A percentile compares a stretch with the other conserved stretches of the same genome.
Conservation (phyloP, 345 rosid species). For the Dipteronia sinensis region DNA sequence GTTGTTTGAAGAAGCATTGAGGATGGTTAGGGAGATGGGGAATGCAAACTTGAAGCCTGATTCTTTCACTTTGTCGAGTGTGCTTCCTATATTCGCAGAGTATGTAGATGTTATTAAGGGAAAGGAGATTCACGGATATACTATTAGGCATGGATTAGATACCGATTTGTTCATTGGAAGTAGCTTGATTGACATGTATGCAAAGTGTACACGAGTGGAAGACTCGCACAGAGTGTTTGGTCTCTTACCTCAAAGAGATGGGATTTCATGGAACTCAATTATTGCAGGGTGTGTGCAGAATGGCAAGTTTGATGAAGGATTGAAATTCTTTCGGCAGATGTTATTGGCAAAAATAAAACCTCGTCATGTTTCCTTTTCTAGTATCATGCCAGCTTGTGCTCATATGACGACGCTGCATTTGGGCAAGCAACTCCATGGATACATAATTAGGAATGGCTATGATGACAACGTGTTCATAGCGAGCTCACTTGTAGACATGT, state of each 20-base stretch:
- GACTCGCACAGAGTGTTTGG: conserved; percentile 54
- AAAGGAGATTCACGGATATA: conserved; percentile 84
- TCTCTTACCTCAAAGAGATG: conserved; percentile 48
- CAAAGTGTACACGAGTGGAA: conserved; percentile 58
- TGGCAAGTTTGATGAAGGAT: conserved; percentile 61
- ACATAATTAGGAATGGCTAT: conserved; percentile 55
- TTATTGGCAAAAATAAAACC: conserved; percentile 57
- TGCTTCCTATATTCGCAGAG: conserved; percentile 76
- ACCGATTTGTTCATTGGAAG: conserved; percentile 59
- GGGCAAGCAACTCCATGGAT: conserved; percentile 88
- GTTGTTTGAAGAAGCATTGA: conserved; percentile 62
- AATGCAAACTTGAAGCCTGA: conserved; percentile 59
- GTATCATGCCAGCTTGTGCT: conserved; percentile 86
- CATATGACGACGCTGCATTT: conserved; percentile 61
- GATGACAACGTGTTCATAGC: conserved; percentile 57
- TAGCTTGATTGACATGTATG: conserved; percentile 83
- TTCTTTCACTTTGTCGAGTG: conserved; percentile 75
- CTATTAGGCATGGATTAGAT: conserved; percentile 58
- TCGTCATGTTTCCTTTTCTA: conserved; percentile 62
- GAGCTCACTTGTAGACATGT: conserved; percentile 91
- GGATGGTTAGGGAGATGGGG: conserved; percentile 71
- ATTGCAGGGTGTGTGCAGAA: conserved; percentile 80
- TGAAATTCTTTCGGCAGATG: conserved; percentile 65
- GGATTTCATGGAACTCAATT: conserved; percentile 77
- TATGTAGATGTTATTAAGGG: conserved; percentile 60